Evolutionary conservation across 306 rosid genomes (phyloP), one percentile per base, ranked within the genome.

Genomic region (Quercus cerris): DNA sequence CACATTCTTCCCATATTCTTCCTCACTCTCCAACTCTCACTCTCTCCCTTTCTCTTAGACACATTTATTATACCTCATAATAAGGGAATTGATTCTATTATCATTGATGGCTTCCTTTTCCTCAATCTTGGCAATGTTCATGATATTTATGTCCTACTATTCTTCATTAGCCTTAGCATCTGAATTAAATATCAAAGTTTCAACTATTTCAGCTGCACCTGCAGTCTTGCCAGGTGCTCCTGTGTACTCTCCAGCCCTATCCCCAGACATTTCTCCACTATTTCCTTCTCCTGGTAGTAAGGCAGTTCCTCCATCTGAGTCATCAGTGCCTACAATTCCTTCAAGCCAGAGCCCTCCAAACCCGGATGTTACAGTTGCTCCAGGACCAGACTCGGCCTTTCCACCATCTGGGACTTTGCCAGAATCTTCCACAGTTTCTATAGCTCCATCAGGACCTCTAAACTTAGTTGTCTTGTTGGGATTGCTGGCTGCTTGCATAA

Each of bases 321-420:
- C 90, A 23, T 84, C 92, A 15, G 74, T 89, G 56, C 92, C 92
- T 8, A 89, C 80, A 51, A 89, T 89, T 30, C 90, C 92, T 12
- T 84, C 92, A 9, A 89, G 80, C 54, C 90, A 78, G 15, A 89
- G 92, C 84, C 90, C 90, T 13, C 89, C 92, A 1, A 86, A 89
- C 62, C 92, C 90, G 0, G 90, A 86, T 20, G 70, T 2, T 31
- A 5, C 13, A n/a, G 63, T 51, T n/a, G 83, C 87, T 38, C 81
- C 81, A 17, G 83, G 76, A 44, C 86, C 88, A 55, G 86, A 75
- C 3, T 8, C 67, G 18, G 80, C 84, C 7, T 27, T 81, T 74
- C 69, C 90, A 13, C 92, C 90, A 23, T 72, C 86, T 31, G 87
- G 66, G 75, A 74, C 87, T 69, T 19, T 78, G 82, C 87, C 82